phyloP scores from a whole-genome alignment of 345 rosid genomes.

The Cardamine resedifolia region DNA sequence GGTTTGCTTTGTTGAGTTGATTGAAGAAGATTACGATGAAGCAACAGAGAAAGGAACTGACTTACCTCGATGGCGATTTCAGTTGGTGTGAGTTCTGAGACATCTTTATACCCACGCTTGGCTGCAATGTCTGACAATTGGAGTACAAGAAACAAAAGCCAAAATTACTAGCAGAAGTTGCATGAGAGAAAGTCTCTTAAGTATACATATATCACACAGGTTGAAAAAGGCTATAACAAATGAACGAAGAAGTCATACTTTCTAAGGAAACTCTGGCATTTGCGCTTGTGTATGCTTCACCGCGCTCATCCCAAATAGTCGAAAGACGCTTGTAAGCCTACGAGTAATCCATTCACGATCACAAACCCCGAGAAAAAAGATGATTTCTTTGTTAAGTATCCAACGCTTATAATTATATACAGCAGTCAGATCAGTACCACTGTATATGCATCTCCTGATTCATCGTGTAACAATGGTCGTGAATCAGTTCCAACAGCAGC shows the following conservation, averaged over 20 bases:
- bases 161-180: conserved; percentile 4
- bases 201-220: background rate
- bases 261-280: conserved; percentile 79
- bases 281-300: conserved; percentile 70
- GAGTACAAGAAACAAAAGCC: background rate
- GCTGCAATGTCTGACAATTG: conserved; percentile 66
- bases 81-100: conserved; percentile 63
- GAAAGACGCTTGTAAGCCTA: conserved; percentile 80
- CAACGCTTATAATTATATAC: conserved; percentile 15
- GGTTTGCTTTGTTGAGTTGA: conserved; percentile 13
- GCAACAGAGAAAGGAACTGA: conserved; percentile 8
- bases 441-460: conserved; percentile 77
- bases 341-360: conserved; percentile 14
- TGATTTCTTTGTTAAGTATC: background rate
- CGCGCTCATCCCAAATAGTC: conserved; percentile 66
- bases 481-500: conserved; percentile 90
- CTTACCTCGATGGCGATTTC: conserved; percentile 80
- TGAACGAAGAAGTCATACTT: conserved; percentile 47
- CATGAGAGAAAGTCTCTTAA: background rate
- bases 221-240: background rate
- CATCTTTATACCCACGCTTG: conserved; percentile 64
- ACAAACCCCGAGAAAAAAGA: background rate
- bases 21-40: background rate
- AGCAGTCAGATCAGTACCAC: conserved; percentile 43
- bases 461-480: conserved; percentile 79